A percentile compares a stretch with the other conserved stretches of the same genome.
These are phyloP conservation scores for Puccinia triticina DNA, from an alignment of 1,284 basidiomycete genomes.

Conservation along the genomic window DNA sequence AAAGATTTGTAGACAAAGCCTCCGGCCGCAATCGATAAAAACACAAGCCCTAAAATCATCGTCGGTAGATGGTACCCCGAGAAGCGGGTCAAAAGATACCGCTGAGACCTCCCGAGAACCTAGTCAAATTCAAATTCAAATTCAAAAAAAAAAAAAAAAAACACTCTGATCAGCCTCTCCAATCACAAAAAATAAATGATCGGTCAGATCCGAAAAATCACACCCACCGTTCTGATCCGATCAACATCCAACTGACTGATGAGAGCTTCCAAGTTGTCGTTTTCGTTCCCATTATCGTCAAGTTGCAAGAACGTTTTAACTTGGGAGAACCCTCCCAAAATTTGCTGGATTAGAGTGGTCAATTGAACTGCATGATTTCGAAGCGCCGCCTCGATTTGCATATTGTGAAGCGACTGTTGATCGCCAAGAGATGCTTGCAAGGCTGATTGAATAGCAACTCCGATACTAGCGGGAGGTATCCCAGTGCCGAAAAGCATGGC, in stretches of 20 bases:
- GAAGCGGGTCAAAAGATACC: slow-evolving; percentile 52
- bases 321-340: neutral
- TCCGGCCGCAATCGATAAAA: slow-evolving; percentile 14
- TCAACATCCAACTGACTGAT: slow-evolving; percentile 13
- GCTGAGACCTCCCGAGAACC: slow-evolving; percentile 53
- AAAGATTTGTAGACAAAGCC: neutral
- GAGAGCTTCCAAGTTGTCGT: slow-evolving; percentile 1
- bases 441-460: slow-evolving; percentile 53
- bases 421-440: slow-evolving; percentile 15
- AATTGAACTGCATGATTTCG: slow-evolving; percentile 42
- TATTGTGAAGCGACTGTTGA: neutral
- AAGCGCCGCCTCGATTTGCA: slow-evolving; percentile 14
- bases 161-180: neutral
- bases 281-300: neutral
- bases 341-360: neutral
- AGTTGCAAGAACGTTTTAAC: neutral
- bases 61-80: slow-evolving; percentile 48
- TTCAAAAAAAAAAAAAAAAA: no score
- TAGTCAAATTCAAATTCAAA: slow-evolving; percentile 34
- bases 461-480: slow-evolving; percentile 55
- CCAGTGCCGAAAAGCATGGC: slow-evolving; percentile 53
- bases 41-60: slow-evolving; percentile 38
- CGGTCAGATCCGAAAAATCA: neutral
- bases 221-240: slow-evolving; percentile 25
- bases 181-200: neutral